Conservation (phyloP, 257 asterid genomes). For the Nicotiana noctiflora region DNA sequence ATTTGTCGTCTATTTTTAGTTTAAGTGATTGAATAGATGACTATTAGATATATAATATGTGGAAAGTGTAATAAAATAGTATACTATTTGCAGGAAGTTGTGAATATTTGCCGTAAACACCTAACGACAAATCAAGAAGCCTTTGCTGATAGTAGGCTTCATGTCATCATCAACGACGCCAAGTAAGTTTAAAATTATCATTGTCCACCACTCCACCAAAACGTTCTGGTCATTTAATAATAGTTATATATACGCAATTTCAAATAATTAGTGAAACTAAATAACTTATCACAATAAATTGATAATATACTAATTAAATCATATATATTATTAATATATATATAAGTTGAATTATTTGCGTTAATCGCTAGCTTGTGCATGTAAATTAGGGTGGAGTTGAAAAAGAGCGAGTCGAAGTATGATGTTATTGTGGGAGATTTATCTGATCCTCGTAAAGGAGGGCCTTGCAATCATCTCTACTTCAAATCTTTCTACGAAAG, state of each 20-base stretch:
- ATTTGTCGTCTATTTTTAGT: no score
- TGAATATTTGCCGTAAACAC: constrained; percentile 68
- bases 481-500: constrained; percentile 71
- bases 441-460: constrained; percentile 94
- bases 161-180: constrained; percentile 76
- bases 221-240: no score
- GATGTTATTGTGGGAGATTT: constrained; percentile 85
- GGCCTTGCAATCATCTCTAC: constrained; percentile 85
- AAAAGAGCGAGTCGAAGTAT: constrained; percentile 54
- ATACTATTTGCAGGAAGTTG: constrained; percentile 59
- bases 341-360: not conserved
- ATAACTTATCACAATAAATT: no score
- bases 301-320: no score
- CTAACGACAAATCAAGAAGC: constrained; percentile 84
- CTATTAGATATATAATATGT: no score
- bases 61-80: no score
- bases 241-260: no score
- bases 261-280: no score
- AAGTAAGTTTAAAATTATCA: constrained; percentile 34
- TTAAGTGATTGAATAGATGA: no score
- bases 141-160: constrained; percentile 56
- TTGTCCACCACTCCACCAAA: no score
- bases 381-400: constrained; percentile 54
- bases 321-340: not conserved
- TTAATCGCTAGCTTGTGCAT: not conserved